A percentile compares a stretch with the other conserved stretches of the same genome.
Evolutionary conservation across 2,329 filamentous ascomycete genomes (phyloP).

Genomic region (Ilyonectria mors-panacis): DNA sequence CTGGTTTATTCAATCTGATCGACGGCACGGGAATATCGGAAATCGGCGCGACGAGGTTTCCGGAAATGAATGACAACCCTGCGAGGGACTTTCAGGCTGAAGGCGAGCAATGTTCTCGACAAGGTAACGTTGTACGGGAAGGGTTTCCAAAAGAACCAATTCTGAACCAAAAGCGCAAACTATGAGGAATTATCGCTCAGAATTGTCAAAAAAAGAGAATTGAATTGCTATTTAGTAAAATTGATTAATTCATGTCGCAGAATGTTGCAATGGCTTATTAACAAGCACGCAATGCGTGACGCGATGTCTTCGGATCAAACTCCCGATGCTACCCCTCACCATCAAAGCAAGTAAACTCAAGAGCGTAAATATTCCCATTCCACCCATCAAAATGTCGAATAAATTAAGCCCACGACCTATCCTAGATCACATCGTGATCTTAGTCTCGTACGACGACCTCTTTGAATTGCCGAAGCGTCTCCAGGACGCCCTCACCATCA

Average conservation of each 20-base stretch:
- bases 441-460: slow-evolving; percentile 68
- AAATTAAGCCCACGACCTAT: slow-evolving; percentile 44
- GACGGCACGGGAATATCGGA: not conserved
- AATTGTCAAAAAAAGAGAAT: not conserved
- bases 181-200: not conserved
- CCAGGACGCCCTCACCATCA: slow-evolving; percentile 68
- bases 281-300: slow-evolving; percentile 28
- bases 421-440: slow-evolving; percentile 76
- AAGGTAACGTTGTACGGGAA: not conserved
- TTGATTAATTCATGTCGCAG: not conserved
- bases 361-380: slow-evolving; percentile 4
- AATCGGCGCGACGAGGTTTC: not conserved
- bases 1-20: too few species aligned
- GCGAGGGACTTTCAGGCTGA: not conserved
- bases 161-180: not conserved
- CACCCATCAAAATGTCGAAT: slow-evolving; percentile 22
- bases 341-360: slow-evolving; percentile 5
- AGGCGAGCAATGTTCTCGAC: not conserved
- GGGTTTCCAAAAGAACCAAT: not conserved
- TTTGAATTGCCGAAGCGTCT: slow-evolving; percentile 65
- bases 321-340: slow-evolving; percentile 19
- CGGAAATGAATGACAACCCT: not conserved
- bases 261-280: slow-evolving; percentile 1
- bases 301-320: slow-evolving; percentile 20
- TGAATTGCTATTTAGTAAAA: not conserved